Conservation (phyloP, 2,329 filamentous ascomycete species). For the Phyllosticta citribraziliensis region DNA sequence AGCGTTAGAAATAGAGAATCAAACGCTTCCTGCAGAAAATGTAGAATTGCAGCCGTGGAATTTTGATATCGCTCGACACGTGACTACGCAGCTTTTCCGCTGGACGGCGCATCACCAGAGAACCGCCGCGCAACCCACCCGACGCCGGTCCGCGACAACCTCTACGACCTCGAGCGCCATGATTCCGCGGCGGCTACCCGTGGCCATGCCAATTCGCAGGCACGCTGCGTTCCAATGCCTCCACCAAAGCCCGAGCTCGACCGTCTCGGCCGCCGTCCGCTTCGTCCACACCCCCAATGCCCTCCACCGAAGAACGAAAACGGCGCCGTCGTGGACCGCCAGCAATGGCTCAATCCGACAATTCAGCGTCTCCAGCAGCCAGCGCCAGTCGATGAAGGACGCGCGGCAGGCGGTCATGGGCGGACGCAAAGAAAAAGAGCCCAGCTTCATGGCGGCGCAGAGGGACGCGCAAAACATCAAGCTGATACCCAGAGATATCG, state of each 20-base stretch:
- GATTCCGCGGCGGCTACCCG: not conserved
- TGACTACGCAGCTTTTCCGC: not conserved
- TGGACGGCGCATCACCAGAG: not conserved
- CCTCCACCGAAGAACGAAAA: not conserved
- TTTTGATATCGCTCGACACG: not conserved
- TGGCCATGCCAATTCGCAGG: not conserved
- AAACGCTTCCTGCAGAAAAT: too few species aligned
- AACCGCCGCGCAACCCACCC: not conserved
- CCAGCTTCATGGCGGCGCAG: not conserved
- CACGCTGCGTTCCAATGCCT: not conserved
- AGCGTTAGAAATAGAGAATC: too few species aligned
- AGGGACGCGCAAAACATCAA: not conserved
- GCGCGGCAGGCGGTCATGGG: not conserved
- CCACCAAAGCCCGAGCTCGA: not conserved
- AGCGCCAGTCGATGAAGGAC: not conserved
- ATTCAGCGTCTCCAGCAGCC: not conserved
- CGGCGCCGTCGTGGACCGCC: not conserved
- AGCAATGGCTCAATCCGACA: not conserved
- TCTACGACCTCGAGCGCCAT: not conserved
- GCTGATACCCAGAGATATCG: conserved; percentile 13
- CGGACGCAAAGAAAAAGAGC: not conserved
- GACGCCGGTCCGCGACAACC: not conserved
- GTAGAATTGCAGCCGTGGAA: too few species aligned
- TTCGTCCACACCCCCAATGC: not conserved
- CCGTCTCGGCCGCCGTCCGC: not conserved